Evolutionary conservation across 177 flowering plant species (phyloP).

Genomic region (Telopea speciosissima): DNA sequence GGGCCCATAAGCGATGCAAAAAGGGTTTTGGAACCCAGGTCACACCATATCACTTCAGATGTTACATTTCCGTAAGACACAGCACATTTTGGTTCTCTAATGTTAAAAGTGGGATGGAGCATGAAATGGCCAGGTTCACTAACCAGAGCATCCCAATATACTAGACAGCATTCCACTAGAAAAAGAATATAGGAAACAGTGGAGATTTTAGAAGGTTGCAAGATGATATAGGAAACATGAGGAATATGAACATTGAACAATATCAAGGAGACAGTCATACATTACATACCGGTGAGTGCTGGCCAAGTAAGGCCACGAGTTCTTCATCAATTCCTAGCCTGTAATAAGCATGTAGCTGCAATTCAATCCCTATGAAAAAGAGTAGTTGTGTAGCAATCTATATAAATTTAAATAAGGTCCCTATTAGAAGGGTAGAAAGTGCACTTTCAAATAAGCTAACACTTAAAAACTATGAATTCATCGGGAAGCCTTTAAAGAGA

Average conservation of each 20-base stretch:
- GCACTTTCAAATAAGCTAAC: no score
- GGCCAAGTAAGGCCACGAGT: slow-evolving; percentile 83
- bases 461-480: no score
- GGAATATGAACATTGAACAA: not conserved
- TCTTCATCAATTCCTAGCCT: slow-evolving; percentile 96
- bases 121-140: no score
- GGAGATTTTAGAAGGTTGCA: not conserved
- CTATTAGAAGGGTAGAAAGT: not conserved
- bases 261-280: not conserved
- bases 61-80: no score
- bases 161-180: no score
- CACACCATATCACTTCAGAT: not conserved
- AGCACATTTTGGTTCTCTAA: no score
- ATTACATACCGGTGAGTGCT: slow-evolving; percentile 61
- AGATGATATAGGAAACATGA: not conserved
- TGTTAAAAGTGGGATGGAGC: no score
- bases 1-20: no score
- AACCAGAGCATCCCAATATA: no score
- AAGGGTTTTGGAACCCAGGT: no score
- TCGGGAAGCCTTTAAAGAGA: not conserved
- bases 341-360: slow-evolving; percentile 12
- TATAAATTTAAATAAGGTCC: not conserved
- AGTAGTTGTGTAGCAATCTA: not conserved
- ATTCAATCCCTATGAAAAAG: not conserved
- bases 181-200: not conserved